Evolutionary conservation across 495 filamentous ascomycete genomes (phyloP).

Genomic region (Aspergillus taichungensis): DNA sequence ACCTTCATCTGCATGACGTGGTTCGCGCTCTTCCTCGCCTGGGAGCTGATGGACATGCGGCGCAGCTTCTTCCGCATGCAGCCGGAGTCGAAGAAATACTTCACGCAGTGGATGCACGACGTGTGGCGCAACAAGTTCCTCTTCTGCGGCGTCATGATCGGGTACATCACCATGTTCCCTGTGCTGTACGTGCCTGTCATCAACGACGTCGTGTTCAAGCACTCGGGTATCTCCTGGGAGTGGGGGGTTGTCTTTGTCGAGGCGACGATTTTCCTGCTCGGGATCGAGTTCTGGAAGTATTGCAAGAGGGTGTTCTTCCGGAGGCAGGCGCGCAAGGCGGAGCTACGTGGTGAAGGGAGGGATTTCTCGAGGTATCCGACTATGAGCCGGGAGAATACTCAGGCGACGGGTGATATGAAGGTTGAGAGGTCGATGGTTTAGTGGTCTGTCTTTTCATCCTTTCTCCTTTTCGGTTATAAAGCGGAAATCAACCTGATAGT

Average conservation of each 20-base stretch:
- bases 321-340: constrained; percentile 14
- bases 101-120: constrained; percentile 50
- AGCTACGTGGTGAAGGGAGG: constrained; percentile 5
- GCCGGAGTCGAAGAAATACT: constrained; percentile 41
- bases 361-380: constrained; percentile 32
- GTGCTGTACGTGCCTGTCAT: constrained; percentile 64
- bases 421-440: constrained; percentile 28
- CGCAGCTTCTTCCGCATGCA: constrained; percentile 62
- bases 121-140: constrained; percentile 66
- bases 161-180: constrained; percentile 64
- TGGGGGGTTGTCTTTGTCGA: constrained; percentile 57
- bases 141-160: constrained; percentile 58
- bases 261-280: constrained; percentile 51
- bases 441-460: neutral
- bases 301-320: constrained; percentile 48
- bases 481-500: too few relatives aligned
- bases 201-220: constrained; percentile 61
- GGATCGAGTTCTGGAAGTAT: constrained; percentile 61
- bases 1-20: constrained; percentile 66
- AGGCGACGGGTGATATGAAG: constrained; percentile 22
- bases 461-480: neutral
- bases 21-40: constrained; percentile 65
- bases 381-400: constrained; percentile 33
- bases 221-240: constrained; percentile 63
- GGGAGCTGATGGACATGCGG: constrained; percentile 64